phyloP scores from a whole-genome alignment of 2,329 filamentous ascomycete genomes.

The Microsporum audouinii region DNA sequence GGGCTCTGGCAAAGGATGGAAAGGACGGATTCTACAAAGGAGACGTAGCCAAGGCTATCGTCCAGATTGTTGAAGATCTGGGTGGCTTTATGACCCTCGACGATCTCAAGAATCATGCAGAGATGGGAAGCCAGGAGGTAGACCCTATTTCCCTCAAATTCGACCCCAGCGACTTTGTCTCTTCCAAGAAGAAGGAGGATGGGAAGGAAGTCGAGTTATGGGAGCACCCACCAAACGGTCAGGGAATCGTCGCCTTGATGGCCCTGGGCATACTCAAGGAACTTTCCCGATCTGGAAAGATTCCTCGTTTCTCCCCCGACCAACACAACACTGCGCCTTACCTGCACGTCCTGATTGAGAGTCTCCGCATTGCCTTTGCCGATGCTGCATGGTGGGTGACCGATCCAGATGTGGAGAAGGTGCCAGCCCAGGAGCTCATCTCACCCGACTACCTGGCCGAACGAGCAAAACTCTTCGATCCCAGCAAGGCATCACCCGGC shows the following conservation, averaged over 20 bases:
- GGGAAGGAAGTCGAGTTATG: constrained; percentile 59
- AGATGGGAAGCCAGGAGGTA: constrained; percentile 63
- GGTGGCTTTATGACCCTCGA: constrained; percentile 70
- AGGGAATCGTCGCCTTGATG: constrained; percentile 91
- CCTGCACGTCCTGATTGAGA: constrained; percentile 78
- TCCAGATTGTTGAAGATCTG: constrained; percentile 62
- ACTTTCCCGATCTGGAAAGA: constrained; percentile 62
- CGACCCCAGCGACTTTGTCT: constrained; percentile 50
- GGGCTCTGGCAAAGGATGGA: constrained; percentile 62
- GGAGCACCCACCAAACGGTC: constrained; percentile 95
- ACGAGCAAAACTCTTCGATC: constrained; percentile 52
- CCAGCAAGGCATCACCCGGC: constrained; percentile 38
- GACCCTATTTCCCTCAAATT: constrained; percentile 76
- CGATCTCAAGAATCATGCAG: constrained; percentile 67
- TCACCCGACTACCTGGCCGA: constrained; percentile 62
- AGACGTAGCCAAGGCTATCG: constrained; percentile 64
- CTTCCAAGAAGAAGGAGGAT: constrained; percentile 36
- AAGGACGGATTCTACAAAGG: constrained; percentile 89
- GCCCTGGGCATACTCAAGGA: constrained; percentile 83
- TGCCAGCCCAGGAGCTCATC: constrained; percentile 60
- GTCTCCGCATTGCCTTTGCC: constrained; percentile 77
- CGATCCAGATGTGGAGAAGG: constrained; percentile 60
- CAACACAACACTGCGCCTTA: constrained; percentile 76
- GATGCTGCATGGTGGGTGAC: constrained; percentile 85
- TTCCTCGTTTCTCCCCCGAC: constrained; percentile 54